Conservation (phyloP, 805 yeast genomes). For the Lipomyces kockii region DNA sequence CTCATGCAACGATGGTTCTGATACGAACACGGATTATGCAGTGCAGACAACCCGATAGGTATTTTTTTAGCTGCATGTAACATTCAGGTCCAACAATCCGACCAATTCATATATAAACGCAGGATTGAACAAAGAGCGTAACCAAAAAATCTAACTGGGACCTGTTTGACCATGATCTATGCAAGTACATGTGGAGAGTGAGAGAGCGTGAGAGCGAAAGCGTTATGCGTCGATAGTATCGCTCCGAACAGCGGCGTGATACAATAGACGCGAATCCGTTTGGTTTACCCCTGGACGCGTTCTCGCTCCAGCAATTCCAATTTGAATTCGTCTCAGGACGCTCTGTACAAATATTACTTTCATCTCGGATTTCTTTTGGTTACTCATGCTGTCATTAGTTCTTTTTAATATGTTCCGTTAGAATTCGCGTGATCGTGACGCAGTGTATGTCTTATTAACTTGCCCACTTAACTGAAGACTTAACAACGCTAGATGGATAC, state of each 20-base stretch:
- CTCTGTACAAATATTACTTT: background rate
- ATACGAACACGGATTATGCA: too few species aligned
- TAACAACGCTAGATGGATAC: background rate
- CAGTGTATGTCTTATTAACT: background rate
- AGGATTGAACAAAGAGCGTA: too few species aligned
- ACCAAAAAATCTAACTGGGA: too few species aligned
- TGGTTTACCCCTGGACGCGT: slow-evolving; percentile 4
- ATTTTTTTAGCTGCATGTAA: too few species aligned
- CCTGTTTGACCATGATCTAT: too few species aligned
- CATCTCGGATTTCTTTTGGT: background rate
- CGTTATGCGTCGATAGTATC: background rate
- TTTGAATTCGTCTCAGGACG: background rate
- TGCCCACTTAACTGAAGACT: background rate
- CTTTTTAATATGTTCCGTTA: background rate
- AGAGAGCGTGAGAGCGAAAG: background rate
- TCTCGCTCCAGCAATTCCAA: background rate
- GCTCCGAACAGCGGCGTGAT: background rate
- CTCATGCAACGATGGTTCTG: too few species aligned
- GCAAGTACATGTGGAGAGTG: background rate
- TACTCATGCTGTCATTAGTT: background rate
- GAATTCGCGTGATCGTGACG: background rate
- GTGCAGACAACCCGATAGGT: too few species aligned
- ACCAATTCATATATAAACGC: background rate
- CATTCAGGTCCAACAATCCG: too few species aligned
- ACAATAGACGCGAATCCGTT: background rate